Evolutionary conservation across 75 land plant species (phyloP).

Genomic region (Picea glauca): DNA sequence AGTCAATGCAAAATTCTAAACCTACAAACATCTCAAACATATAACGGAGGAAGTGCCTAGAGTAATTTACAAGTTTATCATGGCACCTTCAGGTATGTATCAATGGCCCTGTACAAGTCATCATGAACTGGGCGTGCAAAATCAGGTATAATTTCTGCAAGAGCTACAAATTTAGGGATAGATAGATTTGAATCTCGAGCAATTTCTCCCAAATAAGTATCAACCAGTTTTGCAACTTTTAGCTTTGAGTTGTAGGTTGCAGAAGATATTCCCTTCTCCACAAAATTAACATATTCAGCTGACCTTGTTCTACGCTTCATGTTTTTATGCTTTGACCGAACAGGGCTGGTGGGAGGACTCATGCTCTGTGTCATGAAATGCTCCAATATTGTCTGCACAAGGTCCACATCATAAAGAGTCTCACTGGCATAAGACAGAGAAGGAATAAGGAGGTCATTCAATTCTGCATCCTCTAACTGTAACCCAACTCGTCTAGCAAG

Average conservation of each 20-base stretch:
- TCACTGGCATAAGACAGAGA: conserved; percentile 21
- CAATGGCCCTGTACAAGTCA: conserved; percentile 70
- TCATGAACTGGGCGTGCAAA: conserved; percentile 70
- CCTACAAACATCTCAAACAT: too few relatives aligned
- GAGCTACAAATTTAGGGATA: conserved; percentile 41
- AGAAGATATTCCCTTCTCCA: conserved; percentile 67
- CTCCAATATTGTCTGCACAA: conserved; percentile 62
- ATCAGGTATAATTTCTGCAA: conserved; percentile 63
- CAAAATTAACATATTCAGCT: conserved; percentile 59
- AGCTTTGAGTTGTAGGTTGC: conserved; percentile 64
- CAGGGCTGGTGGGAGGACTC: conserved; percentile 65
- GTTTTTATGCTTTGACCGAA: conserved; percentile 19
- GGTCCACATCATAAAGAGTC: conserved; percentile 61
- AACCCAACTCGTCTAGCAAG: conserved; percentile 49
- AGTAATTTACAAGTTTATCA: background rate
- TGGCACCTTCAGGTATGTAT: conserved; percentile 71
- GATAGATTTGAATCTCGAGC: conserved; percentile 56
- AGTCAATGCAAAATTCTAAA: too few relatives aligned
- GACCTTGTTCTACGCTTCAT: conserved; percentile 61
- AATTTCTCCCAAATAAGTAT: conserved; percentile 65
- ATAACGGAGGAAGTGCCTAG: background rate
- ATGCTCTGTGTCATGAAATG: conserved; percentile 63
- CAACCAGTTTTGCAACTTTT: conserved; percentile 75
- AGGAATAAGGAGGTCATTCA: conserved; percentile 58
- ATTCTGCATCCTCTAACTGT: conserved; percentile 68